Evolutionary conservation across 1,284 basidiomycete genomes (phyloP), one percentile per base, ranked within the genome.

Genomic region (Ceratorhiza oryzae-sativae): DNA sequence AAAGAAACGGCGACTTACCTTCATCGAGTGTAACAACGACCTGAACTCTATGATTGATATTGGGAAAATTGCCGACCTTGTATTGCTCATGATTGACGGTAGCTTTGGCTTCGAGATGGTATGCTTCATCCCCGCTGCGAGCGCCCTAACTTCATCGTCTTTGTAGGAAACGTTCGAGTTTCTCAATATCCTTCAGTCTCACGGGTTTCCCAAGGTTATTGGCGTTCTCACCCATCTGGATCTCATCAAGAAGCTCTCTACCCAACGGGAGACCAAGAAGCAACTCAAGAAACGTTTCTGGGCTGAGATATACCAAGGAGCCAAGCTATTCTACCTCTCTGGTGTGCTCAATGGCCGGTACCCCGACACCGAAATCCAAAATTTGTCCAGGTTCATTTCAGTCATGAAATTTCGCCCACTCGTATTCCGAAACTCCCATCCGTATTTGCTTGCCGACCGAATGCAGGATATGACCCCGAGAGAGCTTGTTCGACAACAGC

Each of bases 51-150:
- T 98, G 96, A 93, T 99, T 75, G 97, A 99, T 84, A 86, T 98
- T 77, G 96, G 90, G 72, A 99, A 99, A 81, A 89, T 99, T 73
- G 97, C 94, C 4, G 97, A 99, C 81, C 84, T 99, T 58, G 93
- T 99, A 1, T 84, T 99, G 53, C 88, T 99, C 75, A 96, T 98
- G 94, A 93, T 99, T 76, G 97, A 99, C 78, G 97, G 94, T 2
- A 95, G 93, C 48, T 98, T 97, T 80, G 97, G 97, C 0, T 97
- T 99, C 77, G 97, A 99, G 82, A 99, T 99, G 97, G 94, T 94
- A 75, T 75, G 88, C 77, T 15, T 10, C 1, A 20, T 5, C 45
- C 0, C 12, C 51, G 25, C 20, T 55, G 23, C 34, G 42, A 48
- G 23, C 71, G 23, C 23, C 49, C 23, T 53, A 30, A 15, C 20